Base-by-base conservation (phyloP, 768 basidiomycete species). In the Amanita fuliginea region DNA sequence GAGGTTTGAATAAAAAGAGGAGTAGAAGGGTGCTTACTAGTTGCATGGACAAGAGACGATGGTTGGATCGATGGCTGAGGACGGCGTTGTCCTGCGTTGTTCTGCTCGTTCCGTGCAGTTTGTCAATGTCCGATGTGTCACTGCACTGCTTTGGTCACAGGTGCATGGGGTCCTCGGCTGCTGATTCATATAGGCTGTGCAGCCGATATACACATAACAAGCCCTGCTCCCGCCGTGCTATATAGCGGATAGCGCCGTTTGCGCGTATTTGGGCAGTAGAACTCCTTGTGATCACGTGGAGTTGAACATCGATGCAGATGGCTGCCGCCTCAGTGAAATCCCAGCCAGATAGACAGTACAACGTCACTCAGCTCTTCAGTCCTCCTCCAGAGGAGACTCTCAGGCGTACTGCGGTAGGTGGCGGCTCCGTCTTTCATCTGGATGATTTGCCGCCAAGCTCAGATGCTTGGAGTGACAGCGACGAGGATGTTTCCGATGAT, bases 381-480 rank as follows among this genome's bases (percentile, higher is more conserved):
- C 80, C 80, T 1, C 80, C 80, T 2, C 80, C 80, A 1, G 80
- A 83, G 54, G 80, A 83, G 54, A 65, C 64, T 1, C 59, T 79
- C 7, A 60, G 64, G 47, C 56, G 58, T 33, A 51, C 57, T 16
- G 56, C 57, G 28, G 60, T 64, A 39, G 43, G 57, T 59, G 11
- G 18, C 11, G 47, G 52, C 42, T 42, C 53, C 24, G 40, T 64
- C 18, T 66, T 69, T 34, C 57, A 64, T 54, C 56, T 62, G 24
- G 59, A 57, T 32, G 52, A 52, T 26, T 52, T 53, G 26, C 67
- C 66, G 4, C 62, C 53, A 18, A 57, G 51, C 28, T 55, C 56
- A 13, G 55, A 48, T 24, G 60, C 54, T 9, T 68, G 69, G 67
- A 67, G 61, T 30, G 66, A 69, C 48, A 68, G 62, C 22, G 22